These are phyloP conservation scores for Byssochlamys sp. DNA, from an alignment of 2,329 filamentous ascomycete genomes.

Conservation along the genomic window DNA sequence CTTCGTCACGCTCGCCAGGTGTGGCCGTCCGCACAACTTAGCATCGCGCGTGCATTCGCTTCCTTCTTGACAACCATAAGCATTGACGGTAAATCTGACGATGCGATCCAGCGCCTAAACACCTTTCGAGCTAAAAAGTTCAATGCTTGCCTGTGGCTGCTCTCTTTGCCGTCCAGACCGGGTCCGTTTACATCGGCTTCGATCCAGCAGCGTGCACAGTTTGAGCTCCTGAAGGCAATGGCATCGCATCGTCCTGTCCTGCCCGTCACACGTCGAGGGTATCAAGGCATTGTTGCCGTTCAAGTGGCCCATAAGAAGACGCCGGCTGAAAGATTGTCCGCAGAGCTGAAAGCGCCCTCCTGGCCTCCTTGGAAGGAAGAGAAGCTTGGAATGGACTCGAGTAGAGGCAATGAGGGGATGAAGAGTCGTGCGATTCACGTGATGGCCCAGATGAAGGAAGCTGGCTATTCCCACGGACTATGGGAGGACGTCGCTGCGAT, in stretches of 20 bases:
- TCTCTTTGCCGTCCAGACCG: conserved; percentile 40
- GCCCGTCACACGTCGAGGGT: conserved; percentile 48
- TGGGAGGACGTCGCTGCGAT: conserved; percentile 49
- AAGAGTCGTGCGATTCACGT: conserved; percentile 48
- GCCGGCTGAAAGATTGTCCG: conserved; percentile 46
- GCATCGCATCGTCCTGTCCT: conserved; percentile 44
- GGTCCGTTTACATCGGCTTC: conserved; percentile 41
- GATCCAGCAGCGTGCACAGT: conserved; percentile 49
- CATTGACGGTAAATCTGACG: background rate
- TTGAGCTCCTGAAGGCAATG: conserved; percentile 50
- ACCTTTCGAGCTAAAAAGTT: conserved; percentile 33
- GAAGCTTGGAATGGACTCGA: conserved; percentile 51
- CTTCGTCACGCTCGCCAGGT: conserved; percentile 42
- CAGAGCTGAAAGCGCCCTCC: conserved; percentile 48
- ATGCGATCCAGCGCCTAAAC: conserved; percentile 2
- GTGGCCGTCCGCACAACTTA: conserved; percentile 38
- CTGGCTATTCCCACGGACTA: conserved; percentile 43
- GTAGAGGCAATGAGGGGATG: conserved; percentile 47
- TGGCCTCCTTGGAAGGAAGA: conserved; percentile 61
- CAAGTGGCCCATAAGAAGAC: conserved; percentile 52
- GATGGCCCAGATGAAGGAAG: conserved; percentile 48
- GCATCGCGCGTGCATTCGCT: conserved; percentile 33
- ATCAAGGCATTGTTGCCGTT: conserved; percentile 46
- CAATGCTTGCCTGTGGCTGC: conserved; percentile 40
- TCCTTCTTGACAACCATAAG: conserved; percentile 19